phyloP scores from a whole-genome alignment of 768 basidiomycete genomes.

The Podaxis rugospora region DNA sequence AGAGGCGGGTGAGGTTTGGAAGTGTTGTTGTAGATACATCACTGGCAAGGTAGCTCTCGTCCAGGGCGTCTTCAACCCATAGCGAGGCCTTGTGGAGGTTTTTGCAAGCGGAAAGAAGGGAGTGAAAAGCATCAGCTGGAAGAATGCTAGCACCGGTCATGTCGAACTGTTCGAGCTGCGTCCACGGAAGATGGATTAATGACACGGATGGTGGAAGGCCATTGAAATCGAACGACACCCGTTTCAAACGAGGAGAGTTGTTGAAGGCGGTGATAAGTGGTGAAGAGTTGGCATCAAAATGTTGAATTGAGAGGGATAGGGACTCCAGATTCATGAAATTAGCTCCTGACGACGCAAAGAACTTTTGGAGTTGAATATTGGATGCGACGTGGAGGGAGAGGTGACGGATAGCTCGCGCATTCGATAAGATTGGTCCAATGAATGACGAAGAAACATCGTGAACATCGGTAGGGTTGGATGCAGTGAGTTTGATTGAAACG shows the following conservation, averaged over 20 bases:
- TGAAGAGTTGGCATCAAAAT: background rate
- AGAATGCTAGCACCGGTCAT: conserved; percentile 7
- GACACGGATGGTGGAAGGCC: conserved; percentile 1
- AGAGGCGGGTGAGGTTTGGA: conserved; percentile 1
- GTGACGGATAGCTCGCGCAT: conserved; percentile 1
- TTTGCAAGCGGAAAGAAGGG: background rate
- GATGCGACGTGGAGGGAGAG: conserved; percentile 3
- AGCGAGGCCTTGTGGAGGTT: conserved; percentile 1
- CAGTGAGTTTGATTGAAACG: conserved; percentile 6
- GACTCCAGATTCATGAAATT: conserved; percentile 6
- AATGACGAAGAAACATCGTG: conserved; percentile 2
- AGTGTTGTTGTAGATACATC: background rate
- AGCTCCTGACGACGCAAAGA: background rate
- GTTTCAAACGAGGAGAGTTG: conserved; percentile 1
- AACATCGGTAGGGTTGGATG: background rate
- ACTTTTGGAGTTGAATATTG: background rate
- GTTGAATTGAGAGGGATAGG: conserved; percentile 3
- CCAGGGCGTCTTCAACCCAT: conserved; percentile 4
- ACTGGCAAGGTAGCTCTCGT: background rate
- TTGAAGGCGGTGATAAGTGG: conserved; percentile 3
- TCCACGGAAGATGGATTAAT: conserved; percentile 10
- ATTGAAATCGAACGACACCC: background rate
- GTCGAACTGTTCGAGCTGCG: background rate
- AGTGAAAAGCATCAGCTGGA: background rate
- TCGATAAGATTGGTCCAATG: background rate